Evolutionary conservation across 129 eudicot genomes (phyloP), one percentile per base, ranked within the genome.

Genomic region (Tagetes erecta): DNA sequence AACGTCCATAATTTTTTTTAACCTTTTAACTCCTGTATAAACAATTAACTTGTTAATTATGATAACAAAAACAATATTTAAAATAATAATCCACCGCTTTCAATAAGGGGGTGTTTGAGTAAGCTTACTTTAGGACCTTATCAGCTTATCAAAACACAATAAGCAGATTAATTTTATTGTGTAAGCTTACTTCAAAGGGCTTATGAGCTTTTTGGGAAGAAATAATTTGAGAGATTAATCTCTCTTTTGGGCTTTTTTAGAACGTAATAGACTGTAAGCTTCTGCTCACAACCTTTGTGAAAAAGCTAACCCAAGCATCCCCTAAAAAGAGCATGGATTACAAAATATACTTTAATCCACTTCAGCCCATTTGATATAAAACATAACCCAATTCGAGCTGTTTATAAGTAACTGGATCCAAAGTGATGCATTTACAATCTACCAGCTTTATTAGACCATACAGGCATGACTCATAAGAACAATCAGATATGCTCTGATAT

Each of bases 241-340:
- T 6, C 64, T 58, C 30, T 56, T 20, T 8, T 30, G 63, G 63
- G 39, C 64, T 33, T 58, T 8, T 31, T 8, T 1, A 31, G n/a
- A 33, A 58, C 33, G 39, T 39, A 58, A 58, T 58, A 31, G 33
- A 3, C 64, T 58, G 33, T 58, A 58, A 31, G n/a, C 6, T 58
- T 58, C 33, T 58, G n/a, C 40, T 33, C 40, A 33, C 40, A 58
- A 10, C 6, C 64, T 58, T 55, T 34, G 64, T 58, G 10, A 31
- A 58, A 31, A 58, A 31, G 64, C 64, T 30, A 56, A 56, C 63
- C 63, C 63, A 56, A 56, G 33, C 64, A 34, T n/a, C 39, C 64
- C 64, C 5, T 33, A 8, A 53, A 51, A 53, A 53, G 34, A 3
- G 39, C 35, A 58, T 3, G 39, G 6, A 8, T 31, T 58, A 58